A percentile compares a stretch with the other conserved stretches of the same genome.
These are phyloP conservation scores for Eremochloa ophiuroides DNA, from an alignment of 176 grass and related monocot species.

Conservation along the genomic window DNA sequence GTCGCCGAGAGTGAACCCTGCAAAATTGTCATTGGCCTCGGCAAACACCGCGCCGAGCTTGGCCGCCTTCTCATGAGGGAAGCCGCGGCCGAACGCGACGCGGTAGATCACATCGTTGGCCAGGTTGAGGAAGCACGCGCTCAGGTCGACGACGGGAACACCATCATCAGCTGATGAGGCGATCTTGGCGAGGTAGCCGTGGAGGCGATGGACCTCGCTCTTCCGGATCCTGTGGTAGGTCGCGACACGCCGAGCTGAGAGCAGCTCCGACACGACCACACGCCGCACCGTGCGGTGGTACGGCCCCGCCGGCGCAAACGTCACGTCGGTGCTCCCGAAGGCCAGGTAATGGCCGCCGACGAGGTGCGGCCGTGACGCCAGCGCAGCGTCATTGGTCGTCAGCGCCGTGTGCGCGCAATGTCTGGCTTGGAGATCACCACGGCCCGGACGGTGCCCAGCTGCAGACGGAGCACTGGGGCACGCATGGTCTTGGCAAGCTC, in stretches of 20 bases:
- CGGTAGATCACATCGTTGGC: constrained; percentile 44
- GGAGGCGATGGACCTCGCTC: constrained; percentile 38
- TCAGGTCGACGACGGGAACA: constrained; percentile 20
- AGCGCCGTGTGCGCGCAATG: constrained; percentile 36
- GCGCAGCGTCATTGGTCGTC: constrained; percentile 31
- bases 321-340: constrained; percentile 45
- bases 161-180: too few relatives aligned
- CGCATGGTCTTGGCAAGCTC: constrained; percentile 7
- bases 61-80: not conserved
- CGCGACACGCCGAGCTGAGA: constrained; percentile 41
- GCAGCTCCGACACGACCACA: constrained; percentile 37
- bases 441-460: constrained; percentile 21
- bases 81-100: constrained; percentile 35
- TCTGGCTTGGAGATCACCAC: constrained; percentile 44
- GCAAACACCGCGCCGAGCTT: constrained; percentile 31
- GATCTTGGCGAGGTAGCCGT: constrained; percentile 7
- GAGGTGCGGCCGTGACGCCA: constrained; percentile 40
- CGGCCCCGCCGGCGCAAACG: constrained; percentile 29
- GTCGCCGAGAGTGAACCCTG: constrained; percentile 29
- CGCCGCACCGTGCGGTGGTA: constrained; percentile 44
- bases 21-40: too few relatives aligned
- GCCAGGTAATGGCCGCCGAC: constrained; percentile 37
- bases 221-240: constrained; percentile 11
- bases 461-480: constrained; percentile 23
- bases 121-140: constrained; percentile 29